Base-by-base conservation (phyloP, 257 asterid genomes). In the Ligustrum vulgare region DNA sequence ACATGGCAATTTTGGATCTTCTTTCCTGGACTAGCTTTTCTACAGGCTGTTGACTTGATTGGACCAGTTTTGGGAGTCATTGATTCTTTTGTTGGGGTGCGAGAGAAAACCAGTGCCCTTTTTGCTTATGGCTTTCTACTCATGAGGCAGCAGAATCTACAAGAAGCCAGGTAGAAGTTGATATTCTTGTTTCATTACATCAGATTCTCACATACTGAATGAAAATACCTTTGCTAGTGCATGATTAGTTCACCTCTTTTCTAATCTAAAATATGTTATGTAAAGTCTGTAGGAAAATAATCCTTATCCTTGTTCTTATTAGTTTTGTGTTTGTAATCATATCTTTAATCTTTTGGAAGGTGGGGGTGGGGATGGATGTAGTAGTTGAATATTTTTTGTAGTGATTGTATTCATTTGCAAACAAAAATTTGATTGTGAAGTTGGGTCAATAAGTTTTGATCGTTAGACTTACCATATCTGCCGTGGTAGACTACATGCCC, bases 141-240 rank as follows among this genome's bases (percentile, higher is more conserved):
- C 83, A 92, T 89, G 95, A 91, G 88, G 80, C 98, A 92, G 81
- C 93, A 94, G 72, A 94, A 92, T 82, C 84, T 92, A 66, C 99
- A 94, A 84, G 99, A 92, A 80, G 98, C 99, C 74, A 88, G 98
- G 98, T 93, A 74, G 78, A 65, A 54, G 39, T 69, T 71, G 51
- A 28, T 4, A 18, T 71, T 69, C 33, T 71, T 68, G 49, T 72
- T 49, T 47, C 69, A 13, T 45, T 74, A 47, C 75, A 43, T 37
- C 49, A 33, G 32, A 5, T 77, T 28, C 72, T 71, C 74, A 56
- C 72, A 15, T 67, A 11, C 34, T 67, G 60, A 45, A 6, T 67
- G 33, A 23, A 60, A 78, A 35, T 71, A 39, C 60, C 54, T 75
- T 76, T 39, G 54, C 72, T 41, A 18, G 37, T 80, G 75, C 74